These are phyloP conservation scores for Peniophora sp. DNA, from an alignment of 1,284 basidiomycete species.

Conservation along the genomic window DNA sequence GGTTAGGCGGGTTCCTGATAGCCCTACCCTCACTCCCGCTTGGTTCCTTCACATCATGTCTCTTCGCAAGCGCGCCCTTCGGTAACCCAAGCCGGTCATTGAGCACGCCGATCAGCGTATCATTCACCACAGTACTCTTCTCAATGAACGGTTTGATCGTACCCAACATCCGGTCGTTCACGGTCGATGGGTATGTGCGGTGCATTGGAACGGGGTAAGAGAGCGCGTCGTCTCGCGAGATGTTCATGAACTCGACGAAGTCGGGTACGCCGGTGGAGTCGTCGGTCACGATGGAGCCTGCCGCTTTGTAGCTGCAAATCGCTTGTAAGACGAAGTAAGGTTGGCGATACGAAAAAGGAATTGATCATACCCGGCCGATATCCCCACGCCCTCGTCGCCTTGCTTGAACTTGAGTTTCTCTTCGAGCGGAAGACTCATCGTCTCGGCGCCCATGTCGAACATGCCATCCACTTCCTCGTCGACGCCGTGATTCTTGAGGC, in stretches of 20 bases:
- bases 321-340: not conserved
- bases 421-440: conserved; percentile 23
- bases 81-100: conserved; percentile 25
- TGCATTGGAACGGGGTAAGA: conserved; percentile 21
- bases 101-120: conserved; percentile 22
- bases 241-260: conserved; percentile 25
- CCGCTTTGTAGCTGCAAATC: conserved; percentile 22
- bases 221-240: conserved; percentile 24
- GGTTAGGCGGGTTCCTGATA: conserved; percentile 23
- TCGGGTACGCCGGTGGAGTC: conserved; percentile 23
- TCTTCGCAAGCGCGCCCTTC: conserved; percentile 18
- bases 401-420: conserved; percentile 30
- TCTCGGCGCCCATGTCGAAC: conserved; percentile 27
- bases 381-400: conserved; percentile 20
- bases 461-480: conserved; percentile 22
- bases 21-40: conserved; percentile 32
- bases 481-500: conserved; percentile 28
- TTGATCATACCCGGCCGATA: conserved; percentile 25
- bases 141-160: conserved; percentile 23
- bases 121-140: conserved; percentile 25
- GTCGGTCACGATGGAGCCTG: conserved; percentile 26
- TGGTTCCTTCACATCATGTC: conserved; percentile 21
- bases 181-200: conserved; percentile 24
- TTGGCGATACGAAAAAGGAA: conserved; percentile 4
- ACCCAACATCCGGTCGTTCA: conserved; percentile 23